Base-by-base conservation (phyloP, 2,329 filamentous ascomycete genomes). In the Cordyceps fumosorosea region DNA sequence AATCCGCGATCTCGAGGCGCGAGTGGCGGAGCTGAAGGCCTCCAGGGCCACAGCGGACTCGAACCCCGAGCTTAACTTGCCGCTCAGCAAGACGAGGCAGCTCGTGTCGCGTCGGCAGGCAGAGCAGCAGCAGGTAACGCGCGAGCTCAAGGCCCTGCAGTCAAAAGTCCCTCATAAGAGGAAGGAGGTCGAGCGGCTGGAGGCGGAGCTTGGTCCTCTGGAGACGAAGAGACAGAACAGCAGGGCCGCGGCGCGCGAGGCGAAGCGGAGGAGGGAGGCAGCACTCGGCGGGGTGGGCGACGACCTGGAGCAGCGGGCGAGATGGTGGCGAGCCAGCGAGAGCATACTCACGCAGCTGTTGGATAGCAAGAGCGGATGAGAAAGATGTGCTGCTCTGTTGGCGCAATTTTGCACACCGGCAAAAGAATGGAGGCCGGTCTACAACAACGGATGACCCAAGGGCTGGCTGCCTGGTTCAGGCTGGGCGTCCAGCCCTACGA, bases 271-370 rank as follows among this genome's bases (percentile, higher is more conserved):
- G 68, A 88, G 86, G 71, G 88, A 91, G 68, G 81, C 81, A 12
- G 81, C 85, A 10, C 76, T 87, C 8, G 84, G 85, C 5, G 88
- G 87, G 6, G 83, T 86, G 48, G 84, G 84, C 18, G 89, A 91
- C 68, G 89, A 93, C 68, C 73, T 92, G 37, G 90, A 93, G 72
- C 87, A 90, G 73, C 82, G 86, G 67, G 90, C 88, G 6, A 79
- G 89, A 66, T 93, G 90, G 90, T 86, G 87, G 75, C 83, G 84
- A 66, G 87, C 86, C 20, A 85, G 84, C n/a, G 89, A 91, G 70
- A 76, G 77, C 10, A 81, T 79, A 14, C 72, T 92, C 72, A 84
- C 77, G 69, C 80, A 83, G 63, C 84, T 89, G 75, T 70, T 91
- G 67, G 84, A 86, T 66, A 77, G 86, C 18, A 74, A 81, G 67